Conservation (phyloP, 1,284 basidiomycete genomes). For the Trichosporon coremiiforme region DNA sequence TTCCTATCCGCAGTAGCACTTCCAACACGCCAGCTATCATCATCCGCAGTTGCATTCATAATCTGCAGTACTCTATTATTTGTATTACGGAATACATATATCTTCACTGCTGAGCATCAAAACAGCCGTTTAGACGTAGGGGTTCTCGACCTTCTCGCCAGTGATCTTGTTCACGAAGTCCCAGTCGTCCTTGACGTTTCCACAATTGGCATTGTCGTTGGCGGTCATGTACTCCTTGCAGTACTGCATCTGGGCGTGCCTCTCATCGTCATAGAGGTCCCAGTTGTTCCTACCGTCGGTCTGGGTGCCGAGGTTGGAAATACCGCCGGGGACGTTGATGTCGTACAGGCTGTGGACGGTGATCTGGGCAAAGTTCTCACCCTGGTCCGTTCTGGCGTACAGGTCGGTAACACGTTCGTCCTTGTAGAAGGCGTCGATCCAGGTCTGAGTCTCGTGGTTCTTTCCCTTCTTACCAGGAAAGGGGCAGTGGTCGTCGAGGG, state of each 20-base stretch:
- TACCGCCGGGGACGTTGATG: neutral
- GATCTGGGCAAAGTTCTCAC: neutral
- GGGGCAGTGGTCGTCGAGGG: neutral
- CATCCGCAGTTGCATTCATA: neutral
- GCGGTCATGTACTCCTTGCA: neutral
- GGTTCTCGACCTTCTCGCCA: neutral
- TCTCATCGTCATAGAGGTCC: neutral
- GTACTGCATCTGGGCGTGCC: neutral
- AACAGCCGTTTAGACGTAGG: neutral
- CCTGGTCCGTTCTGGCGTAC: neutral
- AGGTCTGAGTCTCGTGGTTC: neutral
- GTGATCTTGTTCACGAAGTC: neutral
- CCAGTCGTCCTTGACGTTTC: neutral
- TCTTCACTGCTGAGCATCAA: neutral
- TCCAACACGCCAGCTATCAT: too few relatives aligned
- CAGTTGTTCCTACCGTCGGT: neutral
- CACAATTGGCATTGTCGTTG: neutral
- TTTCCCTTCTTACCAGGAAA: neutral
- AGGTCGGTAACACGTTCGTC: neutral
- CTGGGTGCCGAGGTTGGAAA: neutral
- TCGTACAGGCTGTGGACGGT: neutral
- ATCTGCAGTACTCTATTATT: neutral
- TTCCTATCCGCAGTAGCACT: too few relatives aligned
- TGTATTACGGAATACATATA: neutral
- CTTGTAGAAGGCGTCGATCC: neutral